Evolutionary conservation across 1,284 basidiomycete genomes (phyloP), one percentile per base, ranked within the genome.

Genomic region (Ustilago sp.): DNA sequence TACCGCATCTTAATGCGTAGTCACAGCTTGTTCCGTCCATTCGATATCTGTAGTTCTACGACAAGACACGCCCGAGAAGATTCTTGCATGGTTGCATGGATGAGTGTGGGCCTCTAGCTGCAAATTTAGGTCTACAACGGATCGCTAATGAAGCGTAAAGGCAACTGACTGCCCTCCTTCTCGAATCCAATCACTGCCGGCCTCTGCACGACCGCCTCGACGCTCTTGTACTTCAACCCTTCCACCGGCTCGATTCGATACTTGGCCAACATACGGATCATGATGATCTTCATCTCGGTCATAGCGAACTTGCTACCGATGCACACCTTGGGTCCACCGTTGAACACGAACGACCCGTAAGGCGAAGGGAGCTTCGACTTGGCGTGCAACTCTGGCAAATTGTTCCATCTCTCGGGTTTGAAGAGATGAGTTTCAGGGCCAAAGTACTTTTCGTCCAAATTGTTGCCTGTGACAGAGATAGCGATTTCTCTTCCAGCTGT

Each of bases 231-330:
- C 64, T 65, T 71, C 54, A 77, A 38, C 8, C 68, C 71, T n/a
- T 68, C 64, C 17, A 77, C 64, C 9, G 55, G 64, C 32, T 74
- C 64, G 59, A 77, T 71, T 17, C 71, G 51, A 41, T 74, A 77
- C 57, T 67, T 68, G 15, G 62, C 59, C 50, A 77, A 47, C 43
- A 73, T 61, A 31, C 66, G 52, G 34, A 77, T 65, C 41, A 77
- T 54, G 32, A 77, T 72, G 57, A 73, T 62, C 65, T 77, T 77
- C 74, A 77, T 77, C 74, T 77, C 74, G 54, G 66, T 66, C 74
- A 77, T 74, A 32, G 77, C 82, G 53, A 84, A 84, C 19, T 77
- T 65, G 59, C 74, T 68, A 2, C 83, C 83, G 35, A 85, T 79
- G 64, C 83, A 85, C 6, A 74, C 77, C 31, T 82, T 77, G 17